Evolutionary conservation across 768 basidiomycete genomes (phyloP), one percentile per base, ranked within the genome.

Genomic region (Chalciporus pseudorubinellus): DNA sequence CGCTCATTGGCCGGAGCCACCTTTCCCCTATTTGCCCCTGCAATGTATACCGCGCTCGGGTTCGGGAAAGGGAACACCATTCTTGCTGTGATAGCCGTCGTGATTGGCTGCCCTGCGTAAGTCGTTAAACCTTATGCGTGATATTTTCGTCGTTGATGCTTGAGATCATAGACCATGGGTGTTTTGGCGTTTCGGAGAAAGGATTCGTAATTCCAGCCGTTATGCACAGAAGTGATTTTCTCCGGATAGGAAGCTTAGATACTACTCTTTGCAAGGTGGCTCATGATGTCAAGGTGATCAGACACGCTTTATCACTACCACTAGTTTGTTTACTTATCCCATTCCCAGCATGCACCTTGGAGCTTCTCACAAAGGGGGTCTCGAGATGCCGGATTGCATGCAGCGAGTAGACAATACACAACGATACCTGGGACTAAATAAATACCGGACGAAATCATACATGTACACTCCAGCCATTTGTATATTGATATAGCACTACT

Each of bases 21-120:
- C 1, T 89, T 92, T 62, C 89, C 89, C 2, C 69, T 91, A n/a
- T 91, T 91, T 57, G 85, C 83, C 3, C 82, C 84, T 18, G 71
- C 77, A 33, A 85, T 90, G 81, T 89, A 79, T 66, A 64, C 71
- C 1, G 70, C 72, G 13, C 71, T 90, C 0, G 89, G 87, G 4
- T 85, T 84, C 50, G 89, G 87, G 0, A 85, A 82, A 53, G 85
- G 84, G 8, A 68, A 82, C 55, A 85, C 87, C 0, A 72, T 90
- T 3, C 73, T 91, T 6, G 87, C 87, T 0, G 75, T 62, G 9
- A 56, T 78, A 2, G 73, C 83, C 2, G 79, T 89, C 47, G 75
- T 65, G 1, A 65, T 89, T 13, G 86, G 86, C 14, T 79, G 81
- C 53, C 85, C 86, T 8, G 71, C 77, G 59, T 70, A 51, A 45